Evolutionary conservation across 768 basidiomycete genomes (phyloP).

Genomic region (Lentinula guzmanii): DNA sequence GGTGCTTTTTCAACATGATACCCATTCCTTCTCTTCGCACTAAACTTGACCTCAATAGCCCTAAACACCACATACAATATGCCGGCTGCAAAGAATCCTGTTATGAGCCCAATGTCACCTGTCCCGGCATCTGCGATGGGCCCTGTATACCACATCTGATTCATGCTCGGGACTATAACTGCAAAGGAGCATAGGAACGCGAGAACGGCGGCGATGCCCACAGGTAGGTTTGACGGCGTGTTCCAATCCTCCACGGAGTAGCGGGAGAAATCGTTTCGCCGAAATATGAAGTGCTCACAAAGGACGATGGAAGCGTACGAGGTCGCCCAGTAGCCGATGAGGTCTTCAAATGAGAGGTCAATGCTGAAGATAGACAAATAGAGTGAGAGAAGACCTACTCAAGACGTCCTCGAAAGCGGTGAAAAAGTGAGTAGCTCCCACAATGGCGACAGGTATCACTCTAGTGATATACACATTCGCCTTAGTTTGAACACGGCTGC

Average conservation of each 20-base stretch:
- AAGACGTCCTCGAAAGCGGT: slow-evolving; percentile 58
- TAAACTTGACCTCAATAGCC: slow-evolving; percentile 16
- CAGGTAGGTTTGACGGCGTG: slow-evolving; percentile 44
- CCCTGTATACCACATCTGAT: slow-evolving; percentile 65
- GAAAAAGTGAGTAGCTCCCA: slow-evolving; percentile 66
- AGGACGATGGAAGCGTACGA: slow-evolving; percentile 56
- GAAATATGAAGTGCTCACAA: slow-evolving; percentile 64
- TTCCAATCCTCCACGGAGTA: slow-evolving; percentile 58
- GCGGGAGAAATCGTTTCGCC: slow-evolving; percentile 34
- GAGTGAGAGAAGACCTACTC: slow-evolving; percentile 31
- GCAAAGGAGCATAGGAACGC: slow-evolving; percentile 47
- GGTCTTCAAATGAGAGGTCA: slow-evolving; percentile 18
- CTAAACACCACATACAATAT: slow-evolving; percentile 46
- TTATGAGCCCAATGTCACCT: slow-evolving; percentile 70
- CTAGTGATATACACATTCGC: slow-evolving; percentile 23
- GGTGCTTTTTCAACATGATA: too few relatives aligned
- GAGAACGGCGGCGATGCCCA: slow-evolving; percentile 54
- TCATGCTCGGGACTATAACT: slow-evolving; percentile 61
- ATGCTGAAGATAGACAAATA: neutral
- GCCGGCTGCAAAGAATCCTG: slow-evolving; percentile 44
- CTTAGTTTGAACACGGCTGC: neutral
- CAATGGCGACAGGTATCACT: slow-evolving; percentile 61
- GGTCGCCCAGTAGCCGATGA: slow-evolving; percentile 53
- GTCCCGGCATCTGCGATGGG: slow-evolving; percentile 53
- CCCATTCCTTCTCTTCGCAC: neutral